Evolutionary conservation across 2,329 filamentous ascomycete species (phyloP).

Genomic region (Colletotrichum spaethianum): DNA sequence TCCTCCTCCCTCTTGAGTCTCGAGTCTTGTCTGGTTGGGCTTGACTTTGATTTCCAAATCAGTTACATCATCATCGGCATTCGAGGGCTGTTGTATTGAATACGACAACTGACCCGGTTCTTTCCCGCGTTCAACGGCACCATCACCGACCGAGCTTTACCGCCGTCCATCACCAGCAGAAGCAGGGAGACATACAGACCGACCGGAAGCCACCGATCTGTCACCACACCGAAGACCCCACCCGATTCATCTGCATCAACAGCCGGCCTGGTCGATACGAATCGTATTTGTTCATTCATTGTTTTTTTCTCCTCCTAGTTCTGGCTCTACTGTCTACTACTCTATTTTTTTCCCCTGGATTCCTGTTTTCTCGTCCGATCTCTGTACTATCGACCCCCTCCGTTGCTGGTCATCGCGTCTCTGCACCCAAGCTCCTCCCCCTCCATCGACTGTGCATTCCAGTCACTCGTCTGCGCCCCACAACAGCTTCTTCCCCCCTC

Average conservation of each 20-base stretch:
- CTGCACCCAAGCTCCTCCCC: background rate
- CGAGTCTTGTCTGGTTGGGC: slow-evolving; percentile 16
- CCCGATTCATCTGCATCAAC: slow-evolving; percentile 25
- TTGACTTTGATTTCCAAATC: slow-evolving; percentile 23
- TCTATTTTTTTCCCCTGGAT: background rate
- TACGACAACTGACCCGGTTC: slow-evolving; percentile 28
- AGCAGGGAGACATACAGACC: slow-evolving; percentile 18
- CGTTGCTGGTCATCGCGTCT: slow-evolving; percentile 23
- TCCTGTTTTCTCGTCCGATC: background rate
- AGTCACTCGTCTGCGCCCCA: slow-evolving; percentile 2
- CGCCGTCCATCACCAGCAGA: background rate
- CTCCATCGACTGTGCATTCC: slow-evolving; percentile 16
- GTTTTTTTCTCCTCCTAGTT: background rate
- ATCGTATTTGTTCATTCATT: slow-evolving; percentile 7
- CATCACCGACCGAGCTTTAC: background rate
- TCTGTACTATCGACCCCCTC: slow-evolving; percentile 6
- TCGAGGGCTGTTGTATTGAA: slow-evolving; percentile 37
- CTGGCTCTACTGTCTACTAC: slow-evolving; percentile 11
- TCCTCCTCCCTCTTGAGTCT: slow-evolving; percentile 29
- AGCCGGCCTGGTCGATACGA: slow-evolving; percentile 36
- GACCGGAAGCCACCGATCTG: slow-evolving; percentile 13
- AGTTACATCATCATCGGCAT: slow-evolving; percentile 34
- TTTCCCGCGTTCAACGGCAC: background rate
- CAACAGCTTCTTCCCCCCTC: background rate
- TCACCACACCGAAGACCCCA: background rate